Evolutionary conservation across 352 stramenopile genomes (phyloP).

Genomic region (Globisporangium megalacanthum): DNA sequence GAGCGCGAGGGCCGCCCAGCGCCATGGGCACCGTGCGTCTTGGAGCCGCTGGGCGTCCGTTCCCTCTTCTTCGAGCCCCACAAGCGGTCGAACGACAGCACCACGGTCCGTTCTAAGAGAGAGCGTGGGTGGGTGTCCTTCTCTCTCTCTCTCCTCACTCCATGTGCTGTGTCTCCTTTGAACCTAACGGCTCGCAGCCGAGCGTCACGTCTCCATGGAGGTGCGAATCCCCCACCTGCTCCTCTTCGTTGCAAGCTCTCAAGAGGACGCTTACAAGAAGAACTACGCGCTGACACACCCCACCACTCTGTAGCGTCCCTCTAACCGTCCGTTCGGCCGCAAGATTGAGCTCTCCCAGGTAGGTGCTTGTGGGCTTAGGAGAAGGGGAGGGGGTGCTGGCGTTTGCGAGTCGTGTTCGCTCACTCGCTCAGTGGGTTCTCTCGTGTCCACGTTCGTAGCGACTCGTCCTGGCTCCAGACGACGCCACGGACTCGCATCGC

Average conservation of each 20-base stretch:
- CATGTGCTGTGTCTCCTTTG: neutral
- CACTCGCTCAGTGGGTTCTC: neutral
- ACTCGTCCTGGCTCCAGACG: conserved; percentile 3
- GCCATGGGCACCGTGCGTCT: conserved; percentile 50
- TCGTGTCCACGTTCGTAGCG: neutral
- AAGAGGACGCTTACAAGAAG: too few species aligned
- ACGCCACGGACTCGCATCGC: neutral
- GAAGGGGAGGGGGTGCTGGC: neutral
- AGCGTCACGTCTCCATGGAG: conserved; percentile 3
- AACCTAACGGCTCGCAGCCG: neutral
- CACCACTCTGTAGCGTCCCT: conserved; percentile 25
- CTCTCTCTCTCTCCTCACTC: too few species aligned
- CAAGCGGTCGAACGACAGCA: neutral
- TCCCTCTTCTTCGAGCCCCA: conserved; percentile 12
- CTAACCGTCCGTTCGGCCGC: conserved; percentile 34
- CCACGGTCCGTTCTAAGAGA: too few species aligned
- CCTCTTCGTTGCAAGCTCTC: too few species aligned
- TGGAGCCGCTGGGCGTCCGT: conserved; percentile 37
- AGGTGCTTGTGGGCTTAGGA: conserved; percentile 15
- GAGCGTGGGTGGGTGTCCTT: too few species aligned
- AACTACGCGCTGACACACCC: neutral
- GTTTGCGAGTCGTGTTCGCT: neutral
- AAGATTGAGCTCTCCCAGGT: conserved; percentile 29
- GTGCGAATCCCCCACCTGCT: too few species aligned
- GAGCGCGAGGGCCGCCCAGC: conserved; percentile 23